Evolutionary conservation across 345 rosid species (phyloP), one percentile per base, ranked within the genome.

Genomic region (Eucalyptus pauciflora): DNA sequence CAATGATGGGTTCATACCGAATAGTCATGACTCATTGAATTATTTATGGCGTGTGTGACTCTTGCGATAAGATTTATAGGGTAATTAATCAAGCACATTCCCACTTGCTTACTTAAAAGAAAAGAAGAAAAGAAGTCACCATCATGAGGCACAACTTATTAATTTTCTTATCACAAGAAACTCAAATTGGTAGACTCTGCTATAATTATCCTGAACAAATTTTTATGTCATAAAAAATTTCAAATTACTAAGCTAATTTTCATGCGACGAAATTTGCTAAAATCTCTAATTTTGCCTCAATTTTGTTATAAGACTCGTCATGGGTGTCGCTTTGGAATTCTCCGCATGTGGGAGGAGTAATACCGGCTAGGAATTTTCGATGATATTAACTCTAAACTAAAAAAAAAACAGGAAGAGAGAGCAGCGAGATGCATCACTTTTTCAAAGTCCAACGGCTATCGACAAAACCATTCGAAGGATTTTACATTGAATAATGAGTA

Each of bases 221-320:
- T n/a, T n/a, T 64, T n/a, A 31, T 14, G 41, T 64, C 2, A n/a
- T 16, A 64, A 15, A 64, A 64, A 7, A 14, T 14, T 64, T 64
- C 41, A 64, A 15, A n/a, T 64, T 14, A 16, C 9, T 14, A 64
- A n/a, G 31, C 37, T 8, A 15, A 14, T 64, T 64, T 64, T 16
- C 10, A 1, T 14, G 41, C 0, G 0, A 7, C 6, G 5, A 7
- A 62, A 13, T 29, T 13, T 29, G 33, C 17, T 13, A 13, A 29
- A 62, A 13, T 62, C 33, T 13, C 71, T 29, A 29, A 62, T 29
- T 29, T 13, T 3, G 17, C 33, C 37, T 13, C 17, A n/a, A 64
- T 64, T 64, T 64, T 13, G 33, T 64, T 1, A 29, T 29, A 64
- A 64, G 37, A 64, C 31, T 64, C 13, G 31, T 62, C 33, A n/a